Conservation (phyloP, 139 green algal species). For the Tetraselmis chui region DNA sequence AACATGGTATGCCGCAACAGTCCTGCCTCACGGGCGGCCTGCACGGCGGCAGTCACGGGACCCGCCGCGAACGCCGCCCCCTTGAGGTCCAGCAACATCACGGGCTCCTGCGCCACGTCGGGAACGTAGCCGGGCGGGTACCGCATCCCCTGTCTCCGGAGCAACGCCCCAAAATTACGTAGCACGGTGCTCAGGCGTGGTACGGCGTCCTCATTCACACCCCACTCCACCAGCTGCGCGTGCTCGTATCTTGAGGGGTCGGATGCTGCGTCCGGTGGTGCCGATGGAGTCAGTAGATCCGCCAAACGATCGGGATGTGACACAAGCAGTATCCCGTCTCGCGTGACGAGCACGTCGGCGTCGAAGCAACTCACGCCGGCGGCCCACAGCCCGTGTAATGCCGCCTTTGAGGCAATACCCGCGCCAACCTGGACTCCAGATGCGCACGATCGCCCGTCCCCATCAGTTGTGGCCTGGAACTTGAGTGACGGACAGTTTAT, state of each 20-base stretch:
- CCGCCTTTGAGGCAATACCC: background rate
- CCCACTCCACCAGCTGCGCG: background rate
- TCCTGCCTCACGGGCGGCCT: background rate
- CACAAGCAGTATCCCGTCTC: constrained; percentile 20
- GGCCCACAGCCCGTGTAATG: constrained; percentile 16
- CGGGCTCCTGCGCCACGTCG: constrained; percentile 10
- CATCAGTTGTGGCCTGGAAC: background rate
- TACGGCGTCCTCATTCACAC: background rate
- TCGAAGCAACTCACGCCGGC: constrained; percentile 24
- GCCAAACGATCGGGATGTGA: constrained; percentile 15
- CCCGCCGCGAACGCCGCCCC: constrained; percentile 14
- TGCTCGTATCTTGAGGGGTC: background rate
- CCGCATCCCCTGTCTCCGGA: background rate
- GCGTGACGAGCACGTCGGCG: constrained; percentile 22
- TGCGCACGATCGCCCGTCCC: background rate
- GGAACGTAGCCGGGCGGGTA: background rate
- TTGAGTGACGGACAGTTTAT: background rate
- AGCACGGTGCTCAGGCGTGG: constrained; percentile 9
- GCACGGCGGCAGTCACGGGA: background rate
- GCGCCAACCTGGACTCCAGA: background rate
- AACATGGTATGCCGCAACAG: background rate
- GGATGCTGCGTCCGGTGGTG: background rate
- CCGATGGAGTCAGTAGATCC: background rate
- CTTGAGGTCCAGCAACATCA: constrained; percentile 29
- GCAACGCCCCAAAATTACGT: background rate